phyloP scores from a whole-genome alignment of 192 early-diverging fungal genomes.

The Paraglomus brasilianum region DNA sequence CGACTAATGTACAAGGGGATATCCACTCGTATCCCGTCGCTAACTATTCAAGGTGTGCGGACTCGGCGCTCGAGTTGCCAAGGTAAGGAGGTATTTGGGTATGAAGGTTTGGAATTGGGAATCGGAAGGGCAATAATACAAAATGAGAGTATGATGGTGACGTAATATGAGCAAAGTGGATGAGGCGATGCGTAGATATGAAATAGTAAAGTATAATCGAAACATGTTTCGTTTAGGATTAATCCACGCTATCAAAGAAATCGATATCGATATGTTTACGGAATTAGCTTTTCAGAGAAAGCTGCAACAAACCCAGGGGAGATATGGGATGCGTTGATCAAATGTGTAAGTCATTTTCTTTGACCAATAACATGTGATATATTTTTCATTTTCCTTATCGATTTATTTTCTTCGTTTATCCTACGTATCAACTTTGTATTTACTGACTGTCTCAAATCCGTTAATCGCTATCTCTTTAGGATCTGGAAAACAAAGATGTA shows the following conservation, averaged over 20 bases:
- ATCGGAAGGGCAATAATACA: no score
- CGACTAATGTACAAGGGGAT: neutral
- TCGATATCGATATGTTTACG: slow-evolving; percentile 38
- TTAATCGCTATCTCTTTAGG: slow-evolving; percentile 34
- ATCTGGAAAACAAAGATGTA: slow-evolving; percentile 37
- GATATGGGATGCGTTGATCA: slow-evolving; percentile 48
- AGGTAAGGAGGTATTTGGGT: slow-evolving; percentile 1
- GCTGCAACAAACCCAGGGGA: slow-evolving; percentile 29
- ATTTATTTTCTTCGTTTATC: neutral
- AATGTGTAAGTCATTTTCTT: slow-evolving; percentile 39
- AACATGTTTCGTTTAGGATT: slow-evolving; percentile 29
- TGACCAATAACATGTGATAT: neutral
- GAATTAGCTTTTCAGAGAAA: slow-evolving; percentile 36
- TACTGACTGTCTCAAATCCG: no score
- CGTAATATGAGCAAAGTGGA: no score
- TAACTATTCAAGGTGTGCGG: slow-evolving; percentile 20
- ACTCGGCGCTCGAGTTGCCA: slow-evolving; percentile 40
- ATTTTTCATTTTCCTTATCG: neutral
- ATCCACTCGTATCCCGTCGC: slow-evolving; percentile 17
- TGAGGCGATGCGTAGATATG: no score
- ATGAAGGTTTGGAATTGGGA: no score
- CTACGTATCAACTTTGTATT: no score
- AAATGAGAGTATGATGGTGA: no score
- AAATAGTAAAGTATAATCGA: no score
- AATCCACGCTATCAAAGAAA: slow-evolving; percentile 37